These are phyloP conservation scores for Talinum fruticosum DNA, from an alignment of 148 eudicot species.

Conservation along the genomic window DNA sequence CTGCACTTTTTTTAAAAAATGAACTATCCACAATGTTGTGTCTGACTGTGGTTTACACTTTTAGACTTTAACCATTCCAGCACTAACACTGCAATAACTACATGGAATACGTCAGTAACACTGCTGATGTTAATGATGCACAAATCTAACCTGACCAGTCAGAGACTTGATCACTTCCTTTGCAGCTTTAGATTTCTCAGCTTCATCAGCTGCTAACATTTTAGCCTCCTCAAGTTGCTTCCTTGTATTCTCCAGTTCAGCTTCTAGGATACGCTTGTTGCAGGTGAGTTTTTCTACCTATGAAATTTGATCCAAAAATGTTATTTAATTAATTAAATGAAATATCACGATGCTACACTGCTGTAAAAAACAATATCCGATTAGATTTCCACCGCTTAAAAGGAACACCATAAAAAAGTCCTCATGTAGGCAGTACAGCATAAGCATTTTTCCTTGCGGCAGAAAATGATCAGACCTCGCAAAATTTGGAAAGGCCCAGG, in stretches of 20 bases:
- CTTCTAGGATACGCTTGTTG: conserved; percentile 57
- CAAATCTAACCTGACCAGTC: conserved; percentile 65
- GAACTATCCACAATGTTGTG: background rate
- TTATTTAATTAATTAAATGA: background rate
- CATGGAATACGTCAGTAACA: background rate
- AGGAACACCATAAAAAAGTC: background rate
- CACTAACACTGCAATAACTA: background rate
- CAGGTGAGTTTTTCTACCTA: conserved; percentile 69
- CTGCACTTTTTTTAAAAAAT: too few species aligned
- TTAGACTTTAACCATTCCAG: background rate
- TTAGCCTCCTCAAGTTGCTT: conserved; percentile 68
- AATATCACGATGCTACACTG: background rate
- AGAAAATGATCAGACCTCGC: background rate
- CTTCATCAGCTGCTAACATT: conserved; percentile 64
- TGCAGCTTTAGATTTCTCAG: conserved; percentile 80
- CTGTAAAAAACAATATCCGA: background rate
- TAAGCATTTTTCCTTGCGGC: too few species aligned
- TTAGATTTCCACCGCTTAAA: background rate
- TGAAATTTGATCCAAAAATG: background rate
- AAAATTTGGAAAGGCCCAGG: background rate
- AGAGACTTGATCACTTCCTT: conserved; percentile 86
- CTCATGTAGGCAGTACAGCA: background rate
- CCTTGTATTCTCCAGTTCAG: conserved; percentile 60
- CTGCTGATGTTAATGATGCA: background rate
- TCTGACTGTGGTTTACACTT: background rate